phyloP scores from a whole-genome alignment of 2,329 filamentous ascomycete species.

The Mycogone perniciosa region DNA sequence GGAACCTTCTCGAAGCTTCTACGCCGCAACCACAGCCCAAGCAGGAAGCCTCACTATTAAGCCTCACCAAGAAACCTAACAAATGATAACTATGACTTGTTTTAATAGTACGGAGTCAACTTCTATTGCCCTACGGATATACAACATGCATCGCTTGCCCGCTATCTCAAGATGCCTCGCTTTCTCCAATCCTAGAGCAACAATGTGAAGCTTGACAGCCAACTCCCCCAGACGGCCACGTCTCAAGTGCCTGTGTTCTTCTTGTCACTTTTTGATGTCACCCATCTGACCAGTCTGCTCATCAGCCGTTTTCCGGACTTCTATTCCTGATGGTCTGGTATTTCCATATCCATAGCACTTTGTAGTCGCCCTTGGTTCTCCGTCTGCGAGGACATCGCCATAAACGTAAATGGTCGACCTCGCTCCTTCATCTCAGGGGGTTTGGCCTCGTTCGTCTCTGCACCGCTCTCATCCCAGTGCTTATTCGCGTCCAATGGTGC shows the following conservation, averaged over 20 bases:
- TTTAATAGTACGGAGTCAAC: too few relatives aligned
- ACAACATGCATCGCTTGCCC: too few relatives aligned
- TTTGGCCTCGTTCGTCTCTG: constrained; percentile 12
- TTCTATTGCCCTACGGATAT: too few relatives aligned
- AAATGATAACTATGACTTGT: background rate
- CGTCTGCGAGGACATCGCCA: constrained; percentile 17
- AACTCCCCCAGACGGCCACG: too few relatives aligned
- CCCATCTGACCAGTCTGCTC: background rate
- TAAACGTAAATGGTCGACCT: constrained; percentile 21
- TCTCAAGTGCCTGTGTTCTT: background rate
- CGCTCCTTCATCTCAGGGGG: constrained; percentile 42
- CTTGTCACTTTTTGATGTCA: background rate
- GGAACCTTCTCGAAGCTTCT: constrained; percentile 30
- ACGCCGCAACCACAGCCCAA: background rate
- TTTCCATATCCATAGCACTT: constrained; percentile 33
- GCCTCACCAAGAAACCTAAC: background rate
- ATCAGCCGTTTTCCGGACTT: background rate
- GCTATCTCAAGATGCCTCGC: too few relatives aligned
- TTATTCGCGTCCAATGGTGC: constrained; percentile 1
- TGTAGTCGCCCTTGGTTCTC: constrained; percentile 17
- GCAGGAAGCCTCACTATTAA: background rate
- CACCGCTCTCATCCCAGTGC: background rate
- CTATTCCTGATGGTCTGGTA: constrained; percentile 18
- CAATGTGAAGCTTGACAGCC: too few relatives aligned
- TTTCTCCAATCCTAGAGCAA: too few relatives aligned